Evolutionary conservation across 2,329 filamentous ascomycete species (phyloP).

Genomic region (Aspergillus udagawae): DNA sequence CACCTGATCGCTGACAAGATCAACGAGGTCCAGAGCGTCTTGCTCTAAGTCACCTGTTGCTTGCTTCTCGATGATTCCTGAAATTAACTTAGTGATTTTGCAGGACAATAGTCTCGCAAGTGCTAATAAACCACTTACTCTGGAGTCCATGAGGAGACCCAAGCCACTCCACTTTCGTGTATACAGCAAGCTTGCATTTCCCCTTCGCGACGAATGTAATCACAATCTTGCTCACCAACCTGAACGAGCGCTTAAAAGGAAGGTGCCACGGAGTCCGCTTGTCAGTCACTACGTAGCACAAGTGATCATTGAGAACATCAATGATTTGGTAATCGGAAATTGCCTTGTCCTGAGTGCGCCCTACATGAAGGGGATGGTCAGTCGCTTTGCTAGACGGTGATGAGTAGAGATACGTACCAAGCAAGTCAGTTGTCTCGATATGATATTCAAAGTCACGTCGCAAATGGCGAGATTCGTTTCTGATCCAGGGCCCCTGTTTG

Average conservation of each 20-base stretch:
- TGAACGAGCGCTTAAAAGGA: slow-evolving; percentile 73
- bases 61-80: slow-evolving; percentile 54
- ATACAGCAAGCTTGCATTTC: slow-evolving; percentile 85
- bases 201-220: slow-evolving; percentile 92
- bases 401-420: slow-evolving; percentile 47
- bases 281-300: slow-evolving; percentile 65
- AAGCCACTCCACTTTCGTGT: slow-evolving; percentile 82
- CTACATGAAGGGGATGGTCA: slow-evolving; percentile 24
- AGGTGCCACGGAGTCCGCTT: slow-evolving; percentile 73
- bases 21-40: slow-evolving; percentile 46
- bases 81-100: slow-evolving; percentile 5
- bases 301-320: slow-evolving; percentile 73
- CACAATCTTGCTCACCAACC: slow-evolving; percentile 82
- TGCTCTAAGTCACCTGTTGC: slow-evolving; percentile 66
- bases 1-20: slow-evolving; percentile 49
- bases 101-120: background rate
- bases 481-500: slow-evolving; percentile 79
- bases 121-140: slow-evolving; percentile 27
- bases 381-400: background rate
- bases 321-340: slow-evolving; percentile 83
- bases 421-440: slow-evolving; percentile 62
- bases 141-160: slow-evolving; percentile 54
- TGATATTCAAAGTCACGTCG: slow-evolving; percentile 77
- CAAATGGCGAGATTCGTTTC: slow-evolving; percentile 66
- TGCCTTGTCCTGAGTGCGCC: slow-evolving; percentile 51